These are phyloP conservation scores for Lupinus albus DNA, from an alignment of 306 rosid genomes.

Conservation along the genomic window DNA sequence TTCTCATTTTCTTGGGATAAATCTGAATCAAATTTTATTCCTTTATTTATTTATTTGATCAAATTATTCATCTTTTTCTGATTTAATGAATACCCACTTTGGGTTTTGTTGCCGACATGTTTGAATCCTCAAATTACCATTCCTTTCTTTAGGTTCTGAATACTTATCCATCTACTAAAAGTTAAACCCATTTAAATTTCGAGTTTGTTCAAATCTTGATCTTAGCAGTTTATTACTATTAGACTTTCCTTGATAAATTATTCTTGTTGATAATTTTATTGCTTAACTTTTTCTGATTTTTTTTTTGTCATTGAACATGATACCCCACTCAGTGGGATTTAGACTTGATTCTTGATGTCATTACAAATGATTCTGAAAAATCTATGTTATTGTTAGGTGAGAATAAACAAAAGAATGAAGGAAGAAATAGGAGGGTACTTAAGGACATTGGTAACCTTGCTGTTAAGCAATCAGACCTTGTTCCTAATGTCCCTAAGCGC, in stretches of 20 bases:
- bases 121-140: neutral
- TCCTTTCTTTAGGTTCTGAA: no score
- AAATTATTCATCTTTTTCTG: neutral
- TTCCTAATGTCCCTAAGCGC: conserved; percentile 43
- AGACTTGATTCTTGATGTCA: neutral
- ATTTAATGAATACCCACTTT: neutral
- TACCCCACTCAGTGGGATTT: no score
- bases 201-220: neutral
- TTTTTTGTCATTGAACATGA: no score
- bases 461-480: conserved; percentile 46
- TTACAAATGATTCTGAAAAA: neutral
- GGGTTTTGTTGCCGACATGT: neutral
- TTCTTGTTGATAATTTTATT: neutral
- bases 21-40: no score
- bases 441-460: conserved; percentile 77
- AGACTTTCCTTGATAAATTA: neutral
- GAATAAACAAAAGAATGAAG: conserved; percentile 61
- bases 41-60: neutral
- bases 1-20: neutral
- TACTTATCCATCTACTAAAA: neutral
- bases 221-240: no score
- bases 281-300: neutral
- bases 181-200: neutral
- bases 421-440: conserved; percentile 68
- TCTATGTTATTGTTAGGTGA: conserved; percentile 28